Conservation (phyloP, 441 rosid species). For the Aleurites moluccanus region DNA sequence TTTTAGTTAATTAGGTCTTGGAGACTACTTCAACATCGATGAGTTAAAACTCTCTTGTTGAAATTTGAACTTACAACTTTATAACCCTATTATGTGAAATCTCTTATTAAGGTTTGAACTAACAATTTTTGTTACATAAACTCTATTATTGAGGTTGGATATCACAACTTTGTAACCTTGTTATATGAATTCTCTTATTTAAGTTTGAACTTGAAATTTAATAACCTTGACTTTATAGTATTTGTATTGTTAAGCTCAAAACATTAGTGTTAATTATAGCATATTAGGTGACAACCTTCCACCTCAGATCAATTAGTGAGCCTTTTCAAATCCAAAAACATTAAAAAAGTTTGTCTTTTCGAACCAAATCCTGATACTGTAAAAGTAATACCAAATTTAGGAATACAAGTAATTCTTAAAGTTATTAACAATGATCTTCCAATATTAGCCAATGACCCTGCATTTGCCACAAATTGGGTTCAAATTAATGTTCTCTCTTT, state of each 20-base stretch:
- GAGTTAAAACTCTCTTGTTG: too few species aligned
- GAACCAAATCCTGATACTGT: conserved; percentile 18
- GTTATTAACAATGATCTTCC: conserved; percentile 23
- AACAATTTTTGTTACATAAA: too few species aligned
- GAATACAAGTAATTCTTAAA: conserved; percentile 20
- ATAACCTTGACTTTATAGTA: background rate
- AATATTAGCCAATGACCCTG: conserved; percentile 6
- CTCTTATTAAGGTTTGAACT: background rate
- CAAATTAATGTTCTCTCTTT: conserved; percentile 16
- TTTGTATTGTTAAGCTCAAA: background rate
- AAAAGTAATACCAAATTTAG: conserved; percentile 10
- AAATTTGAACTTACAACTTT: too few species aligned
- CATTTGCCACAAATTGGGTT: conserved; percentile 19
- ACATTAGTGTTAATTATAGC: conserved; percentile 24
- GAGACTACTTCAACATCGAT: too few species aligned
- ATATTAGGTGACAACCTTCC: conserved; percentile 22
- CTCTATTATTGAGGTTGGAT: too few species aligned
- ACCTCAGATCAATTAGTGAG: background rate
- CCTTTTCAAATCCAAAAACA: conserved; percentile 6
- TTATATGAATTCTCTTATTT: too few species aligned
- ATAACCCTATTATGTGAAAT: too few species aligned
- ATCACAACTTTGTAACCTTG: too few species aligned
- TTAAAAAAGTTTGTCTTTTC: conserved; percentile 14
- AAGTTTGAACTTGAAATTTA: background rate
- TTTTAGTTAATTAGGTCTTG: too few species aligned